Evolutionary conservation across 73 alveolate genomes (phyloP).

Genomic region (Stentor coeruleus): DNA sequence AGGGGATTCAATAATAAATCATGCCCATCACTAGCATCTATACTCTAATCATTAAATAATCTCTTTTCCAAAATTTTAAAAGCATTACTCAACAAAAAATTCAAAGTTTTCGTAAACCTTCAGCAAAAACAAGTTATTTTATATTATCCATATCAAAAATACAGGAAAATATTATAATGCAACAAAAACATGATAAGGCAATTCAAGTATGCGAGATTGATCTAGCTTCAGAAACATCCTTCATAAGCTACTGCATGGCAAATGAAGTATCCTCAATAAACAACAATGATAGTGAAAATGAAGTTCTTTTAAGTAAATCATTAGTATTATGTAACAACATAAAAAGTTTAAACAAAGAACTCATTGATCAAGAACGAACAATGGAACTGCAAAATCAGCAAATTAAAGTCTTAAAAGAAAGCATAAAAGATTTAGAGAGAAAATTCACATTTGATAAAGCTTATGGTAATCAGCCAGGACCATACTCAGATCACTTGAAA

Average conservation of each 20-base stretch:
- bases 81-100: too few species aligned
- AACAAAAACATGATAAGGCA: background rate
- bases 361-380: background rate
- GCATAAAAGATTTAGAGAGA: background rate
- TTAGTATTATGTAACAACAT: background rate
- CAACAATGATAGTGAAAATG: background rate
- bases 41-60: too few species aligned
- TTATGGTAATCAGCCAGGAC: background rate
- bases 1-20: too few species aligned
- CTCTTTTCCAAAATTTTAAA: too few species aligned
- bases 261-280: background rate
- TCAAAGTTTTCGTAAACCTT: too few species aligned
- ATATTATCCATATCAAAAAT: too few species aligned
- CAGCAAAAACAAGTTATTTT: too few species aligned
- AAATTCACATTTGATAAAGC: background rate
- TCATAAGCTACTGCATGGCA: too few species aligned
- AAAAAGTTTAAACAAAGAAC: background rate
- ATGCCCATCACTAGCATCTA: too few species aligned
- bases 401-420: background rate
- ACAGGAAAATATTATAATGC: too few species aligned
- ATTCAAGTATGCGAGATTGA: background rate
- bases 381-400: background rate
- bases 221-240: background rate
- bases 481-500: background rate
- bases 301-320: background rate